These are phyloP conservation scores for Neolecta irregularis DNA, from an alignment of 1,139 yeast species.

Conservation along the genomic window DNA sequence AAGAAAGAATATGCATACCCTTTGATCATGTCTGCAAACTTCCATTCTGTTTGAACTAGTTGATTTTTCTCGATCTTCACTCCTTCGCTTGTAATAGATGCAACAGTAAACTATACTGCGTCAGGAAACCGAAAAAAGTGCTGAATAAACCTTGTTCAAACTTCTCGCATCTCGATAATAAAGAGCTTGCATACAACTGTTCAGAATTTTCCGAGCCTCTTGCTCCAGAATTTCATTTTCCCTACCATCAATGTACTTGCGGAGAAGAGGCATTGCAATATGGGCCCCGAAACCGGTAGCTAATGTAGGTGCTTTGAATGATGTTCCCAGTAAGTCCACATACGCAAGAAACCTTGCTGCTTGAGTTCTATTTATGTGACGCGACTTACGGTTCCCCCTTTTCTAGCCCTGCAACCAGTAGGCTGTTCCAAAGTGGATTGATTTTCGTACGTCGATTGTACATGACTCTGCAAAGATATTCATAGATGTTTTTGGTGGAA, in stretches of 20 bases:
- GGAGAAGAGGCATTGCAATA: slow-evolving; percentile 78
- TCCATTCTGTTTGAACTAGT: slow-evolving; percentile 77
- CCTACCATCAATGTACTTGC: slow-evolving; percentile 79
- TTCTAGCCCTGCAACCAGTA: slow-evolving; percentile 78
- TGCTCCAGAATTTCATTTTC: slow-evolving; percentile 49
- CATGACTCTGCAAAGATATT: slow-evolving; percentile 68
- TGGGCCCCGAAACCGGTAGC: slow-evolving; percentile 97
- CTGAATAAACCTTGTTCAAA: slow-evolving; percentile 37
- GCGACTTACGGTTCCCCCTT: slow-evolving; percentile 17
- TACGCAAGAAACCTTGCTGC: slow-evolving; percentile 43
- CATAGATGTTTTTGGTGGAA: slow-evolving; percentile 76
- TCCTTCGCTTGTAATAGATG: slow-evolving; percentile 50
- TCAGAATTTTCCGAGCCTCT: slow-evolving; percentile 58
- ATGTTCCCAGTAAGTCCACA: slow-evolving; percentile 82
- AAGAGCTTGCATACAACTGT: slow-evolving; percentile 83
- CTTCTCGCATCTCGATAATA: slow-evolving; percentile 96
- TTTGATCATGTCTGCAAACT: slow-evolving; percentile 69
- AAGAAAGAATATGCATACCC: no score
- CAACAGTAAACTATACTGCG: slow-evolving; percentile 40
- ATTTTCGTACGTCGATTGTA: slow-evolving; percentile 80
- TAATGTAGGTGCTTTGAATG: slow-evolving; percentile 72
- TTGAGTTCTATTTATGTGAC: slow-evolving; percentile 3
- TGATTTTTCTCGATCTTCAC: slow-evolving; percentile 52
- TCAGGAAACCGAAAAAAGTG: neutral
- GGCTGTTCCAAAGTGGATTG: slow-evolving; percentile 94